Evolutionary conservation across 2,329 filamentous ascomycete species (phyloP).

Genomic region (Fusarium odoratissimum): DNA sequence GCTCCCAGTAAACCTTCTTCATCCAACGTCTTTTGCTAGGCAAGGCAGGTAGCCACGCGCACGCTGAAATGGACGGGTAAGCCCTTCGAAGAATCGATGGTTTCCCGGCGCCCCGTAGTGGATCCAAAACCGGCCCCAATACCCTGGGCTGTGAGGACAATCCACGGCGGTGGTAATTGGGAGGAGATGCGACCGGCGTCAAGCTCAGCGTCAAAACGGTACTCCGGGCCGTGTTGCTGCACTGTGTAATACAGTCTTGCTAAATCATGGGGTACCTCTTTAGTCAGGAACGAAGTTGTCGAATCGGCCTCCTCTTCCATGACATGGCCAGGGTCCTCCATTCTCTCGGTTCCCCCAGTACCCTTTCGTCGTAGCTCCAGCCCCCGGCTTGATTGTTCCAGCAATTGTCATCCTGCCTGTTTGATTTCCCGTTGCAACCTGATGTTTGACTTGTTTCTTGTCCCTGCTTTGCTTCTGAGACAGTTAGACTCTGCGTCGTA

Average conservation of each 20-base stretch:
- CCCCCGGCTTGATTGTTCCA: conserved; percentile 9
- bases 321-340: conserved; percentile 33
- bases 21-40: conserved; percentile 15
- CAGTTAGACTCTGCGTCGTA: not conserved
- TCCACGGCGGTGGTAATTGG: conserved; percentile 34
- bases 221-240: conserved; percentile 35
- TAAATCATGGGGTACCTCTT: conserved; percentile 16
- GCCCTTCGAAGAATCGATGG: conserved; percentile 15
- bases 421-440: conserved; percentile 30
- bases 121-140: conserved; percentile 31
- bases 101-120: conserved; percentile 29
- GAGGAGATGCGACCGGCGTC: conserved; percentile 26
- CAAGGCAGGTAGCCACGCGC: conserved; percentile 14
- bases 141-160: conserved; percentile 32
- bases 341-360: conserved; percentile 41
- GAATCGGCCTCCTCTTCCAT: conserved; percentile 27
- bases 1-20: conserved; percentile 9
- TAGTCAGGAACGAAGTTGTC: conserved; percentile 28
- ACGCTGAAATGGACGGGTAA: conserved; percentile 15
- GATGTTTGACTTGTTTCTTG: conserved; percentile 29
- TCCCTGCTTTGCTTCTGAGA: conserved; percentile 13
- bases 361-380: conserved; percentile 1
- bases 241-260: conserved; percentile 32
- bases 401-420: conserved; percentile 17
- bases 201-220: conserved; percentile 31